phyloP scores from a whole-genome alignment of 805 yeast species.

The Candida ipomoeae region DNA sequence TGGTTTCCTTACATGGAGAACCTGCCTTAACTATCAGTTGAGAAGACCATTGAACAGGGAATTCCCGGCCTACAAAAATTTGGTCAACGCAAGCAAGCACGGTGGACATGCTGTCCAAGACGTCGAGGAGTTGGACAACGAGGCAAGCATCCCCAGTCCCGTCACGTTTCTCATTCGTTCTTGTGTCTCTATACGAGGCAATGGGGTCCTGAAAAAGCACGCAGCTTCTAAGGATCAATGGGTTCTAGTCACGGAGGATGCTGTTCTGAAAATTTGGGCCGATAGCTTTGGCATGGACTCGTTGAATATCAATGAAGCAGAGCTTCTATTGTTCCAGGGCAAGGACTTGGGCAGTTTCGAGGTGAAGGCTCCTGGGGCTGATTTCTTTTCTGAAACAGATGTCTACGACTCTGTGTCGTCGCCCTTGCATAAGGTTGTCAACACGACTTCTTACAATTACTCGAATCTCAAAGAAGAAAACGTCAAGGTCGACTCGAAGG shows the following conservation, averaged over 20 bases:
- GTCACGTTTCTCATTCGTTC: constrained; percentile 42
- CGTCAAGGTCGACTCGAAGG: background rate
- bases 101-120: background rate
- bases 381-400: constrained; percentile 17
- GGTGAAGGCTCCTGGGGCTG: constrained; percentile 25
- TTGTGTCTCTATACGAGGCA: constrained; percentile 50
- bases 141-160: constrained; percentile 1
- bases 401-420: constrained; percentile 9
- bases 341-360: constrained; percentile 31
- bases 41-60: constrained; percentile 40
- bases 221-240: constrained; percentile 35
- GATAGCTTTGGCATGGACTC: constrained; percentile 51
- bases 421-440: constrained; percentile 13
- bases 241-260: constrained; percentile 62
- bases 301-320: constrained; percentile 50
- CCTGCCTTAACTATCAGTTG: constrained; percentile 42
- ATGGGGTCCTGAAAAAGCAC: constrained; percentile 31
- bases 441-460: constrained; percentile 15
- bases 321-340: constrained; percentile 35
- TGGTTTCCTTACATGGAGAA: constrained; percentile 48
- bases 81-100: background rate
- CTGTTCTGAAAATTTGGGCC: constrained; percentile 50
- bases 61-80: constrained; percentile 37
- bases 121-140: background rate
- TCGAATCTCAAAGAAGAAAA: constrained; percentile 3